A percentile compares a stretch with the other conserved stretches of the same genome.
These are phyloP conservation scores for Omphalotus guepiniiformis DNA, from an alignment of 768 basidiomycete genomes.

Conservation along the genomic window DNA sequence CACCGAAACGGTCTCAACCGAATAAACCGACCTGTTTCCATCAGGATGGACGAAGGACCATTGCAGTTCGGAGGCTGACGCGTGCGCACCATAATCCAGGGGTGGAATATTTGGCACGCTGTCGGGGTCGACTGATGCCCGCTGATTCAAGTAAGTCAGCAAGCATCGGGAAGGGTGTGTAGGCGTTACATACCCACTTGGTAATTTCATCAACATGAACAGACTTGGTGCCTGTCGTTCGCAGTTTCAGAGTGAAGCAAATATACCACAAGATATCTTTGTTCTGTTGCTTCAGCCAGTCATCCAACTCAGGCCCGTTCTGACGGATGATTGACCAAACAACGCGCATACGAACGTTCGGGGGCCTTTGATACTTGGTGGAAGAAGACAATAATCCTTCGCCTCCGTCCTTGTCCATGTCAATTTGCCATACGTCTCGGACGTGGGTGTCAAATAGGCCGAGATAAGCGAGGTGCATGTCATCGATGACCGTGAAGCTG, in stretches of 20 bases:
- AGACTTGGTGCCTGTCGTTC: background rate
- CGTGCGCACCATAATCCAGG: background rate
- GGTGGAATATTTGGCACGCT: background rate
- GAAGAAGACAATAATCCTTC: background rate
- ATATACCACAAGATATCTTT: background rate
- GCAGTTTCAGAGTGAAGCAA: background rate
- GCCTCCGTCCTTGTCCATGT: constrained; percentile 6
- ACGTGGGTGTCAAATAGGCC: constrained; percentile 24
- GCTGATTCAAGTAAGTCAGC: background rate
- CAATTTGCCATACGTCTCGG: constrained; percentile 16
- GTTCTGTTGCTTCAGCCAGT: background rate
- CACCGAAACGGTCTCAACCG: background rate
- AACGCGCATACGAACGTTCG: background rate
- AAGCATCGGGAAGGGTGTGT: background rate
- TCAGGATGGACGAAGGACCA: too few relatives aligned
- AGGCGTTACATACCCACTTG: background rate
- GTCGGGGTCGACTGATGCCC: background rate
- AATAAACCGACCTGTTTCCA: background rate
- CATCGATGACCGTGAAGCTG: constrained; percentile 25
- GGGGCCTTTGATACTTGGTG: background rate
- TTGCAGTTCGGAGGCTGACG: background rate
- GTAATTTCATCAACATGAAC: background rate
- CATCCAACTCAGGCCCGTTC: background rate
- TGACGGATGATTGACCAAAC: background rate
- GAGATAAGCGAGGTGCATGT: constrained; percentile 36